Base-by-base conservation (phyloP, 1,139 yeast genomes). In the Magnusiomyces tetraspermus region DNA sequence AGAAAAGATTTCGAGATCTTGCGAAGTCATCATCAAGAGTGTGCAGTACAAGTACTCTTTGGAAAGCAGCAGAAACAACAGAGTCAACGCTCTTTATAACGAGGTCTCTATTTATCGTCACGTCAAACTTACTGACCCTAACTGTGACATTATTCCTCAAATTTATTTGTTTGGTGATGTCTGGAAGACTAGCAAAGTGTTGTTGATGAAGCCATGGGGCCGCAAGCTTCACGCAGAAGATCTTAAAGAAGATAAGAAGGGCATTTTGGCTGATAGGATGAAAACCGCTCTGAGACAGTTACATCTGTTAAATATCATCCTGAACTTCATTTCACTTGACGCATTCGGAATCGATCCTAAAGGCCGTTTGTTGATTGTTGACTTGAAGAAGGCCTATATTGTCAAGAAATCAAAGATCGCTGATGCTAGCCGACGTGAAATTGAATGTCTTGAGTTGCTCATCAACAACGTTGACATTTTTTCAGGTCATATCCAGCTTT, bases 261-360 rank as follows among this genome's bases (percentile, higher is more conserved):
- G 31, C 2, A 10, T 2, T 8, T 15, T 48, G 8, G 37, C 43
- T 13, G 19, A 15, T 2, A 28, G 42, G 21, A 46, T 53, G 43
- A 36, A 17, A 15, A n/a, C 17, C 2, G 38, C 48, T 26, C 26
- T 51, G 3, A 24, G 26, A 21, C 41, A 38, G 24, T 46, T 53
- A 3, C 49, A 48, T 38, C 6, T 13, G 4, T 19, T 13, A 17
- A 44, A 48, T 8, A 28, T 49, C 6, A 22, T 48, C 11, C 51
- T 53, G 5, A 13, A 43, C 3, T 24, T 45, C 10, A 46, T 53
- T 31, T 46, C 50, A 2, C 26, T 53, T 22, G 53, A 53, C 8
- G 47, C 52, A 19, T 59, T 59, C 48, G 53, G 54, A 22, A 58
- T 57, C 31, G 59, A 54, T 21, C 52, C 57, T 22, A 57, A 55